Conservation (phyloP, 352 stramenopile species). For the Phytopythium litorale region DNA sequence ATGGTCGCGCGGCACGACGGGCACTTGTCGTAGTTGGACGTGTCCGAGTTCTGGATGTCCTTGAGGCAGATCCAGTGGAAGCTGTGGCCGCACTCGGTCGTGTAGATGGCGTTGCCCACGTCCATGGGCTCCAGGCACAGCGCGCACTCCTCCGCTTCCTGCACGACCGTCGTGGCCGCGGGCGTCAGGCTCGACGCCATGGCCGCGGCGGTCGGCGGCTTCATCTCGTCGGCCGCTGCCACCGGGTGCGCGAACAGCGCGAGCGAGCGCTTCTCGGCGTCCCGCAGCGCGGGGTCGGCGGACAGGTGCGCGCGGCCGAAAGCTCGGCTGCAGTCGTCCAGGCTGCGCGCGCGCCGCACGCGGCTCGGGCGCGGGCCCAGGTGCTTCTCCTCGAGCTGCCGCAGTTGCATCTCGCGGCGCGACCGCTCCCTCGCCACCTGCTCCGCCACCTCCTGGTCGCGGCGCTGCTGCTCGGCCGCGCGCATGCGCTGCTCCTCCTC, state of each 20-base stretch:
- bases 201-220: slow-evolving; percentile 11
- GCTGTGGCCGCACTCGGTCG: slow-evolving; percentile 76
- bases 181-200: slow-evolving; percentile 11
- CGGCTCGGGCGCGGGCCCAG: slow-evolving; percentile 50
- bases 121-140: slow-evolving; percentile 84
- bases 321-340: slow-evolving; percentile 44
- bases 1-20: slow-evolving; percentile 74
- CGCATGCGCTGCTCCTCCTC: slow-evolving; percentile 66
- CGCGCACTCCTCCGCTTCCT: slow-evolving; percentile 78
- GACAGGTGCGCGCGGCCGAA: slow-evolving; percentile 20
- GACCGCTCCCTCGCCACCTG: slow-evolving; percentile 30
- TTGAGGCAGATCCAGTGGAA: slow-evolving; percentile 87
- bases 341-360: slow-evolving; percentile 36
- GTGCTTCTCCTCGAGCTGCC: slow-evolving; percentile 52
- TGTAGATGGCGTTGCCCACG: slow-evolving; percentile 77
- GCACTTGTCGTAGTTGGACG: slow-evolving; percentile 83
- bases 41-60: slow-evolving; percentile 75
- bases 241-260: slow-evolving; percentile 35
- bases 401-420: slow-evolving; percentile 38
- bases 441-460: slow-evolving; percentile 46
- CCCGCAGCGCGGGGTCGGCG: slow-evolving; percentile 52
- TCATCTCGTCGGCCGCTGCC: slow-evolving; percentile 2
- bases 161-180: slow-evolving; percentile 39
- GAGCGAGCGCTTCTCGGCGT: slow-evolving; percentile 54
- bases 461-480: slow-evolving; percentile 40